These are phyloP conservation scores for Aspergillus alliaceus DNA, from an alignment of 2,329 filamentous ascomycete genomes.

Conservation along the genomic window DNA sequence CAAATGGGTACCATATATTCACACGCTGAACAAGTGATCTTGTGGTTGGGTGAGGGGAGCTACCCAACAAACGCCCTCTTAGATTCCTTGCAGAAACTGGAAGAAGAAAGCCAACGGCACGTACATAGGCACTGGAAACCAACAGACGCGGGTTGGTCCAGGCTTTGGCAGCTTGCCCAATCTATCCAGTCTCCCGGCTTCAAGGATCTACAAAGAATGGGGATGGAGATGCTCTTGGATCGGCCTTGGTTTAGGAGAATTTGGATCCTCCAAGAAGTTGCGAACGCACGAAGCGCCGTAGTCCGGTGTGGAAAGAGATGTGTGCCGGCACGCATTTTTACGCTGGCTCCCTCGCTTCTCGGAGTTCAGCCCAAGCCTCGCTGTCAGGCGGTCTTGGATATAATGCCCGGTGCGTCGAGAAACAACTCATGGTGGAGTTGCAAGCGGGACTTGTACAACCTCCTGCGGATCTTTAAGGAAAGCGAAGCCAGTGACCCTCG, in stretches of 20 bases:
- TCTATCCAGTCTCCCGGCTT: too few relatives aligned
- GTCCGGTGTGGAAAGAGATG: not conserved
- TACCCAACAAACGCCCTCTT: not conserved
- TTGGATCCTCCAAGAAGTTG: not conserved
- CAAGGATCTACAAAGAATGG: fast-evolving
- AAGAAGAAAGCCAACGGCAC: not conserved
- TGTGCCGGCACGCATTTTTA: not conserved
- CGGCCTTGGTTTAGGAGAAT: not conserved
- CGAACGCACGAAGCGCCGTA: not conserved
- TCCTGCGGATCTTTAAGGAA: not conserved
- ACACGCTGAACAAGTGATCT: not conserved
- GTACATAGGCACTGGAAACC: not conserved
- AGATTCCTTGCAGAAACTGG: not conserved
- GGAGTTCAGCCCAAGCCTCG: not conserved
- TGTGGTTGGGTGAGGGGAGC: not conserved
- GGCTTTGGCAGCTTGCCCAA: not conserved
- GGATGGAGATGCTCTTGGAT: not conserved
- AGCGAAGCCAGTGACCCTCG: not conserved
- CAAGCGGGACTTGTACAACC: not conserved
- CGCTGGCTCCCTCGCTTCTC: not conserved
- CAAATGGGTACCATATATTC: not conserved
- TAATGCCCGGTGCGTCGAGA: not conserved
- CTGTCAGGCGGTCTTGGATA: not conserved
- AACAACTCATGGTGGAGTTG: not conserved
- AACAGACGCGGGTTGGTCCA: not conserved